phyloP scores from a whole-genome alignment of 2,329 filamentous ascomycete species.

The Ramularia endophylla region DNA sequence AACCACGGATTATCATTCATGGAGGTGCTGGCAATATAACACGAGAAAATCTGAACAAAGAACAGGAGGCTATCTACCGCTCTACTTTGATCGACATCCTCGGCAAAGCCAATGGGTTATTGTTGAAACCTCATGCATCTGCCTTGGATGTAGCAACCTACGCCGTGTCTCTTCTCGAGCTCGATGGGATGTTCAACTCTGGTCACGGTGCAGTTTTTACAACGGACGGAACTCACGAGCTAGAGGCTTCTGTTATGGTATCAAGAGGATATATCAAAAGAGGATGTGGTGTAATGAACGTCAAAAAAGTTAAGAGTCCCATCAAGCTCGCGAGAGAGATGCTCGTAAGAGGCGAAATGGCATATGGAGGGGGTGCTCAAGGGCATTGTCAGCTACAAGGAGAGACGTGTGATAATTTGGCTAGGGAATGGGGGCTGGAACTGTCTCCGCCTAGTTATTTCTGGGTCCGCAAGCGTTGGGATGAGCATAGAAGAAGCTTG shows the following conservation, averaged over 20 bases:
- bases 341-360: slow-evolving; percentile 59
- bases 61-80: slow-evolving; percentile 34
- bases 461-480: slow-evolving; percentile 72
- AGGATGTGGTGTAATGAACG: slow-evolving; percentile 68
- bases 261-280: slow-evolving; percentile 66
- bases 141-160: slow-evolving; percentile 70
- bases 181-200: slow-evolving; percentile 78
- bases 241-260: slow-evolving; percentile 85
- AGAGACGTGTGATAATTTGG: slow-evolving; percentile 62
- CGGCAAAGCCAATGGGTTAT: slow-evolving; percentile 20
- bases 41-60: slow-evolving; percentile 31
- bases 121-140: slow-evolving; percentile 37
- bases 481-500: slow-evolving; percentile 64
- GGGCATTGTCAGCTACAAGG: slow-evolving; percentile 67
- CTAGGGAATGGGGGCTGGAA: slow-evolving; percentile 61
- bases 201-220: slow-evolving; percentile 84
- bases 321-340: slow-evolving; percentile 67
- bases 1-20: slow-evolving; percentile 44
- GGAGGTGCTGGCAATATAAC: slow-evolving; percentile 45
- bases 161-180: slow-evolving; percentile 70
- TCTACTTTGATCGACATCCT: slow-evolving; percentile 35
- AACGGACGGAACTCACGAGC: slow-evolving; percentile 72
- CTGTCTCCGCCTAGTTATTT: slow-evolving; percentile 67
- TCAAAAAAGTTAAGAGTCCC: slow-evolving; percentile 71
- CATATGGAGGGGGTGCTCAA: slow-evolving; percentile 55